Conservation (phyloP, 176 grass and related monocot genomes). For the Poa pratensis region DNA sequence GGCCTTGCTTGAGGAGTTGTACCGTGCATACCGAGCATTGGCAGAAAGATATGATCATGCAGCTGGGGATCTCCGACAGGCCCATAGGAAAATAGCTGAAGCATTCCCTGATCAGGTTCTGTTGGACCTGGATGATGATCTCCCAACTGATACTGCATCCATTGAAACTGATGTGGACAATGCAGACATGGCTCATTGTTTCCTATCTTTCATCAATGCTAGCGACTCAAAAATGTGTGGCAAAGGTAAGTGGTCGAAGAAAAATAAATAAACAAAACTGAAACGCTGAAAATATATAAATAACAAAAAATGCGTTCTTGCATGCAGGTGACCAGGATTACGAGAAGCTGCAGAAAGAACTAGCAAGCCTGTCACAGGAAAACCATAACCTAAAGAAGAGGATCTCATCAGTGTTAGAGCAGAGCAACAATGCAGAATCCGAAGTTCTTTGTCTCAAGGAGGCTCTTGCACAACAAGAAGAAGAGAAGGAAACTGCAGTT, state of each 20-base stretch:
- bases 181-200: conserved; percentile 53
- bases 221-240: conserved; percentile 43
- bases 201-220: conserved; percentile 47
- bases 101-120: conserved; percentile 75
- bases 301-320: conserved; percentile 29
- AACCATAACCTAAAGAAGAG: conserved; percentile 81
- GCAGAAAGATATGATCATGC: conserved; percentile 90
- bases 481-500: conserved; percentile 68
- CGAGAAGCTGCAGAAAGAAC: conserved; percentile 68
- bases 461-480: conserved; percentile 50
- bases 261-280: not conserved
- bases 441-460: conserved; percentile 67
- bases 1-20: conserved; percentile 88
- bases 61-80: conserved; percentile 78
- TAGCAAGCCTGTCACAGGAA: conserved; percentile 66
- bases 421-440: conserved; percentile 50
- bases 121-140: conserved; percentile 74
- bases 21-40: conserved; percentile 84
- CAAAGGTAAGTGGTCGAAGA: conserved; percentile 48
- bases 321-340: conserved; percentile 61
- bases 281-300: conserved; percentile 24
- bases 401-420: conserved; percentile 47
- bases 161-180: conserved; percentile 49
- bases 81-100: conserved; percentile 77
- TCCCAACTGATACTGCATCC: conserved; percentile 53